Conservation (phyloP, 2,329 filamentous ascomycete genomes). For the Fusarium sacchari region DNA sequence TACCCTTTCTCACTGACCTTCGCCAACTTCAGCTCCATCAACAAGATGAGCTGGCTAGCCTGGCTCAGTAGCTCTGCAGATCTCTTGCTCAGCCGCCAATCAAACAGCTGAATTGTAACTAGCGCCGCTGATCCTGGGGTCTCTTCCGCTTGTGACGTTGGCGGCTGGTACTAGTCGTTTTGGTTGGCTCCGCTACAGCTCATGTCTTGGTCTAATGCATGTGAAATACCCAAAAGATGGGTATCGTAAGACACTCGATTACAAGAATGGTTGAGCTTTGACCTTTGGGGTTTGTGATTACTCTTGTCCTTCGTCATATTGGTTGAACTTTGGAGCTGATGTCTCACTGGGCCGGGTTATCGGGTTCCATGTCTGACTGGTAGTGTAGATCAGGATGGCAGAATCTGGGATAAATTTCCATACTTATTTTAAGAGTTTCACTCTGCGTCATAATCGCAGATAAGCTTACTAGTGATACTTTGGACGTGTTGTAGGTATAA, state of each 20-base stretch:
- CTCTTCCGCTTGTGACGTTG: background rate
- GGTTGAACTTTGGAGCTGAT: background rate
- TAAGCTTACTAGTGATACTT: fast-evolving
- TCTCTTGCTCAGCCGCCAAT: background rate
- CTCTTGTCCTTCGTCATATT: background rate
- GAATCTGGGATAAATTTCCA: fast-evolving
- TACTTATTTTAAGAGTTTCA: background rate
- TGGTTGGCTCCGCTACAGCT: background rate
- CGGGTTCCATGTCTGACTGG: fast-evolving
- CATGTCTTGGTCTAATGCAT: background rate
- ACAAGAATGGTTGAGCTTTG: background rate
- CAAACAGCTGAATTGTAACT: fast-evolving
- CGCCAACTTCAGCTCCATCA: background rate
- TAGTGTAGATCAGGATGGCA: background rate
- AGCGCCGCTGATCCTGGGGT: background rate
- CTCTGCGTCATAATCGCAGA: background rate
- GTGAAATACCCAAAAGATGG: background rate
- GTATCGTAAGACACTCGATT: background rate
- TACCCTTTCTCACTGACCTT: background rate
- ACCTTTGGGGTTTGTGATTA: background rate
- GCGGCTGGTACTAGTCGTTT: background rate
- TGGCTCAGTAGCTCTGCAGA: background rate
- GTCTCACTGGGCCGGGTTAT: background rate
- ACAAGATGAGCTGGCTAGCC: background rate
- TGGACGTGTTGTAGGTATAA: background rate